A percentile compares a stretch with the other conserved stretches of the same genome.
phyloP scores from a whole-genome alignment of 1,284 basidiomycete genomes.

The Sanghuangporus sanghuang region DNA sequence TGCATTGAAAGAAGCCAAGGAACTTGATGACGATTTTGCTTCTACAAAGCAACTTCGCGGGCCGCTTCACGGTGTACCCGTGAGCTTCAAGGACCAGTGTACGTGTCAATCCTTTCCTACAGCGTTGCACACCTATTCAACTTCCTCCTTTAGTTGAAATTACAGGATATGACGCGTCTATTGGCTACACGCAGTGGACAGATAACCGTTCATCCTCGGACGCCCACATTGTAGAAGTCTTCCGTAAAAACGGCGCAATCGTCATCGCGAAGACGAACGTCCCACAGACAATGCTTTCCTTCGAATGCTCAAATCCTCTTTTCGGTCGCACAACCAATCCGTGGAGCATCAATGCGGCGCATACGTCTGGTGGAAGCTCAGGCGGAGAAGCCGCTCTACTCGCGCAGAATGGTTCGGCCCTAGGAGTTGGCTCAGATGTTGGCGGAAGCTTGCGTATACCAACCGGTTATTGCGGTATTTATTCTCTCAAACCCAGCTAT shows the following conservation, averaged over 20 bases:
- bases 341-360: conserved; percentile 42
- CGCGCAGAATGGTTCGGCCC: conserved; percentile 66
- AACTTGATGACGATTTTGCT: conserved; percentile 63
- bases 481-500: conserved; percentile 68
- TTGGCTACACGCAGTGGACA: conserved; percentile 71
- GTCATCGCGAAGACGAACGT: conserved; percentile 75
- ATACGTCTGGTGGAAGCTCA: conserved; percentile 72
- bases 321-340: conserved; percentile 77
- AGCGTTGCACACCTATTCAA: not conserved
- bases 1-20: conserved; percentile 56
- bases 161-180: conserved; percentile 57
- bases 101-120: conserved; percentile 21
- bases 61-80: conserved; percentile 78
- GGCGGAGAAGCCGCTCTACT: conserved; percentile 79
- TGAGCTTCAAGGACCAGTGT: conserved; percentile 73
- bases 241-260: conserved; percentile 48
- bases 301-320: conserved; percentile 83
- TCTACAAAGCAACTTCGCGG: conserved; percentile 58
- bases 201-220: conserved; percentile 52
- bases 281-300: conserved; percentile 79
- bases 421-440: conserved; percentile 80
- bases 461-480: conserved; percentile 75
- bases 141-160: conserved; percentile 39
- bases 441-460: conserved; percentile 79
- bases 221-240: conserved; percentile 49